phyloP scores from a whole-genome alignment of 2,329 filamentous ascomycete species.

The Fusarium sp. region DNA sequence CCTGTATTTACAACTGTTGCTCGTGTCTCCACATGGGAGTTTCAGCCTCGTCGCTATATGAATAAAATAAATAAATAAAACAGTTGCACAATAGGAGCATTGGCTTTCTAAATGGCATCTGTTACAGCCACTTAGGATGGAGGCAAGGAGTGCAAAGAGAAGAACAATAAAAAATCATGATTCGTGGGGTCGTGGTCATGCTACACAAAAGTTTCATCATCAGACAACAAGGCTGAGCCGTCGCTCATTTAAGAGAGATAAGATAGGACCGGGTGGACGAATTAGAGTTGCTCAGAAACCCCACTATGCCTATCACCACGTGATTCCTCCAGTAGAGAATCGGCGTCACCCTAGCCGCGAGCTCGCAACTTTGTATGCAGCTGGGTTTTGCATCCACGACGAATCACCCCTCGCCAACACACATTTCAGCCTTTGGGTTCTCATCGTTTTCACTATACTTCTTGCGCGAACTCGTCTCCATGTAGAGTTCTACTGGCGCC shows the following conservation, averaged over 20 bases:
- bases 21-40: conserved; percentile 10
- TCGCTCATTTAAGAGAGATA: conserved; percentile 7
- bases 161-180: not conserved
- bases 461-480: conserved; percentile 44
- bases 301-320: conserved; percentile 47
- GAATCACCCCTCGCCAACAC: conserved; percentile 27
- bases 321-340: conserved; percentile 46
- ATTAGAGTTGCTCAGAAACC: not conserved
- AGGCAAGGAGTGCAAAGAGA: not conserved
- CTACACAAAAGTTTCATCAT: conserved; percentile 18
- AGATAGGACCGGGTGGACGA: conserved; percentile 17
- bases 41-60: not conserved
- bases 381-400: conserved; percentile 38
- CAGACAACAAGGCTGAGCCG: conserved; percentile 17
- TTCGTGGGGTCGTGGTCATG: not conserved
- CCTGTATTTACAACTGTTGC: conserved; percentile 30
- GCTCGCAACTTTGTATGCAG: conserved; percentile 50
- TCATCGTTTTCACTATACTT: conserved; percentile 22
- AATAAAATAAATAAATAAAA: too few species aligned
- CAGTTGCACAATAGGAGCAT: not conserved
- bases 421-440: conserved; percentile 25
- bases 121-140: not conserved
- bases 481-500: conserved; percentile 48
- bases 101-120: not conserved
- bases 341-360: conserved; percentile 49